A percentile compares a stretch with the other conserved stretches of the same genome.
Conservation (phyloP, 2,329 filamentous ascomycete genomes). For the Ceratocystis cacaofunesta region DNA sequence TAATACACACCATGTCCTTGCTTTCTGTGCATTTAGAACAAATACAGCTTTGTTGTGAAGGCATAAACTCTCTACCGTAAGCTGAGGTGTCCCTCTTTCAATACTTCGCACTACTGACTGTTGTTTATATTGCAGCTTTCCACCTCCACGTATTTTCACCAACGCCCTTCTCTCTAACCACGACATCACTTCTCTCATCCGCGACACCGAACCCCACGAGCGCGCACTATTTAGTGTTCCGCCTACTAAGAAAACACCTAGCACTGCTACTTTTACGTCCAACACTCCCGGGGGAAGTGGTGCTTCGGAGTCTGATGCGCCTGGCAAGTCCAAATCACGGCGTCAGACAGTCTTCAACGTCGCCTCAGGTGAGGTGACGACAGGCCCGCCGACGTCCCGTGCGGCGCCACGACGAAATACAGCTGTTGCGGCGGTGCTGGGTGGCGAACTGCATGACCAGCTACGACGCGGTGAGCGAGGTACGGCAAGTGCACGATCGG, state of each 20-base stretch:
- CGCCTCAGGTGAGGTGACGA: conserved; percentile 46
- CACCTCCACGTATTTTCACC: conserved; percentile 83
- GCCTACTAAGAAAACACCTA: conserved; percentile 34
- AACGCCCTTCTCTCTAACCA: conserved; percentile 77
- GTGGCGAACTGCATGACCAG: conserved; percentile 70
- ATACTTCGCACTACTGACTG: conserved; percentile 7
- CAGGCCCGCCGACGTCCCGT: conserved; percentile 34
- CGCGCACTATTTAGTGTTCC: conserved; percentile 89
- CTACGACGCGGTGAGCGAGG: conserved; percentile 43
- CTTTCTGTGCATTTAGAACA: conserved; percentile 60
- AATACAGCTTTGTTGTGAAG: conserved; percentile 59
- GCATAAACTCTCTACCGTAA: conserved; percentile 61
- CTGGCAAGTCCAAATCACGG: conserved; percentile 27
- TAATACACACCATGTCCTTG: conserved; percentile 45
- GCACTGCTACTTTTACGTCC: conserved; percentile 21
- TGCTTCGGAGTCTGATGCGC: conserved; percentile 25
- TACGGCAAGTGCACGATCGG: conserved; percentile 23
- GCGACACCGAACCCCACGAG: conserved; percentile 89
- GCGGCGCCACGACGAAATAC: conserved; percentile 53
- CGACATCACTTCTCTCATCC: conserved; percentile 88
- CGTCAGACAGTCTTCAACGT: conserved; percentile 54
- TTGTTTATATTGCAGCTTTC: conserved; percentile 47
- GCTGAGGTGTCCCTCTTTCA: conserved; percentile 20
- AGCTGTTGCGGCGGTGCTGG: conserved; percentile 78
- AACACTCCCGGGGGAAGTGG: conserved; percentile 24